These are phyloP conservation scores for Camelina neglecta DNA, from an alignment of 345 rosid species.

Conservation along the genomic window DNA sequence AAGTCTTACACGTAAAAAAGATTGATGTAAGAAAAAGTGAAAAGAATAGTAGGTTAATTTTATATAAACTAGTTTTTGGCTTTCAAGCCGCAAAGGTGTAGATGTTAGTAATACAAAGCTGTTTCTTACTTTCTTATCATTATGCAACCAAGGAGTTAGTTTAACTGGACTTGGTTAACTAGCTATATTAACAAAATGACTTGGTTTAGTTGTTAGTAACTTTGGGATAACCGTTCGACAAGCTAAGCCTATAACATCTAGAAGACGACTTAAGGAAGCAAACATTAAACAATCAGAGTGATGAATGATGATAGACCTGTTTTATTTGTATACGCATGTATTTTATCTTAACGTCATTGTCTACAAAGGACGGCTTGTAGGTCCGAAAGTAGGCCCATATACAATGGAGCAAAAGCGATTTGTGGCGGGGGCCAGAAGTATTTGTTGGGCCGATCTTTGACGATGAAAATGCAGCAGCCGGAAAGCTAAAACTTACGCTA, in stretches of 20 bases:
- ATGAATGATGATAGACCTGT: background rate
- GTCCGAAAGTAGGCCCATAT: slow-evolving; percentile 10
- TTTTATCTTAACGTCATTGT: slow-evolving; percentile 17
- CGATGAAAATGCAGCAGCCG: slow-evolving; percentile 29
- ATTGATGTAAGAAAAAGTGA: slow-evolving; percentile 5
- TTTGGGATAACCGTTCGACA: background rate
- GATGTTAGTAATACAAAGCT: background rate
- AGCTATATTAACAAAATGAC: background rate
- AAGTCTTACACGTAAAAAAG: slow-evolving; percentile 16
- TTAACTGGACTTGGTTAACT: background rate
- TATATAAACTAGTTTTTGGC: background rate
- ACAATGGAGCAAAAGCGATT: slow-evolving; percentile 13
- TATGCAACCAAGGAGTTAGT: slow-evolving; percentile 1
- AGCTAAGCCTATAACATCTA: slow-evolving; percentile 1
- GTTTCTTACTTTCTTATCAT: background rate
- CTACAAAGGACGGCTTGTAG: slow-evolving; percentile 26
- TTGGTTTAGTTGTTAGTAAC: slow-evolving; percentile 3
- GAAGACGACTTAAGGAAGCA: background rate
- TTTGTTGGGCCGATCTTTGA: slow-evolving; percentile 25
- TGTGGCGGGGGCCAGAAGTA: background rate
- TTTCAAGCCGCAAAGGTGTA: slow-evolving; percentile 36
- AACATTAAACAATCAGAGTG: background rate
- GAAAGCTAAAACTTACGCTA: slow-evolving; percentile 1
- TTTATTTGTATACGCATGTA: slow-evolving; percentile 19
- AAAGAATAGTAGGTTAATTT: background rate